Base-by-base conservation (phyloP, 345 rosid species). In the Gossypioides kirkii region DNA sequence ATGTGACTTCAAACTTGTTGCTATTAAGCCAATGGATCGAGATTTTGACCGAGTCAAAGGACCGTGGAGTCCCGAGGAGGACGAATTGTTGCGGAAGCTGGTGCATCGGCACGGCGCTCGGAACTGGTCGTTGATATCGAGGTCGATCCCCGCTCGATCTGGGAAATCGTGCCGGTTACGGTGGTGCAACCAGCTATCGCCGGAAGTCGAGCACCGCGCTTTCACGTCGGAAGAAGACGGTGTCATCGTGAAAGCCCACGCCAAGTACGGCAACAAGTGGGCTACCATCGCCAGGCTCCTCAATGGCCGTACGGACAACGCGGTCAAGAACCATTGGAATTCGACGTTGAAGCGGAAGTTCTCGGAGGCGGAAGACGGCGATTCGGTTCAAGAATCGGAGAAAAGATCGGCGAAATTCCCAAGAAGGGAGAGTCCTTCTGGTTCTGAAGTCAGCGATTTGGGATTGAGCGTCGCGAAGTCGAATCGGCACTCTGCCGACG, bases 121-220 rank as follows among this genome's bases (percentile, higher is more conserved):
- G 61, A 84, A 85, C 79, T 89, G 94, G 94, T 79, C 87, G 9
- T 17, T 76, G 32, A 86, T 87, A 9, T 82, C 91, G 70, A 79
- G 74, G 45, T 79, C 80, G 63, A 83, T 89, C 52, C 83, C 84
- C 1, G 91, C 87, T 2, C 71, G 90, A 61, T 84, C 94, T 3
- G 89, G 87, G 17, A 87, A 89, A 62, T 89, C 94, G 2, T 89
- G 94, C 70, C 70, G 94, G 77, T 79, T 87, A 26, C 82, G 89
- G 36, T 89, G 93, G 93, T 85, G 85, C 76, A 87, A 89, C 73
- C 94, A 87, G 89, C 82, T 89, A 8, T 83, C 90, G 1, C 91
- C 90, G 2, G 80, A 72, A 74, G 87, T 89, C 1, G 87, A 83
- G 77, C 91, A 81, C 77, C 76, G 85, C 45, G n/a, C 90, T 0